These are phyloP conservation scores for Macrolepiota fuliginosa DNA, from an alignment of 768 basidiomycete genomes.

Conservation along the genomic window DNA sequence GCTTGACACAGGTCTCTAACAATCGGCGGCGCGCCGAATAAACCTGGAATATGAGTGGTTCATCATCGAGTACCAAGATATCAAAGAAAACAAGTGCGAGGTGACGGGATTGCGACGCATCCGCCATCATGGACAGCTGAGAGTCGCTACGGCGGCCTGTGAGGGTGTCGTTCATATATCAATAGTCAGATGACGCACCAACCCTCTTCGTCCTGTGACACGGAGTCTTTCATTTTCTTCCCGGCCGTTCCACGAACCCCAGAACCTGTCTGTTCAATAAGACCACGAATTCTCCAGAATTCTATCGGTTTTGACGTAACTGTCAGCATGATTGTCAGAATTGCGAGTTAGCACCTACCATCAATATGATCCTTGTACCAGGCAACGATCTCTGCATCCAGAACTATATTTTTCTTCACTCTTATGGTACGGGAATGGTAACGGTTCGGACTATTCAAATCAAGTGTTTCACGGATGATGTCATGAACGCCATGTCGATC, in stretches of 20 bases:
- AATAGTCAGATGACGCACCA: slow-evolving; percentile 1
- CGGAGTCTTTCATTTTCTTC: slow-evolving; percentile 18
- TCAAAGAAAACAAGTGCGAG: slow-evolving; percentile 90
- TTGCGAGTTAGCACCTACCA: slow-evolving; percentile 41
- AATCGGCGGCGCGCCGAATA: slow-evolving; percentile 60
- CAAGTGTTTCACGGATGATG: slow-evolving; percentile 61
- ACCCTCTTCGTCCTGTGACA: slow-evolving; percentile 18
- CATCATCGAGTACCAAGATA: slow-evolving; percentile 65
- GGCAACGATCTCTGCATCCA: slow-evolving; percentile 91
- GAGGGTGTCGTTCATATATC: background rate
- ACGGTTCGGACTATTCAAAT: slow-evolving; percentile 25
- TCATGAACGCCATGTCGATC: slow-evolving; percentile 68
- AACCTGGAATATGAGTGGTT: slow-evolving; percentile 48
- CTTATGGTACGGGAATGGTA: slow-evolving; percentile 2
- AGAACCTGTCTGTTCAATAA: slow-evolving; percentile 56
- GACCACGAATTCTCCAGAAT: slow-evolving; percentile 69
- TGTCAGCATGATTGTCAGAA: background rate
- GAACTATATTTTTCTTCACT: slow-evolving; percentile 41
- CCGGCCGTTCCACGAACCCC: slow-evolving; percentile 39
- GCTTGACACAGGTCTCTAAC: slow-evolving; percentile 56
- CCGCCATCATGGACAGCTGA: slow-evolving; percentile 28
- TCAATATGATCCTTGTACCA: slow-evolving; percentile 71
- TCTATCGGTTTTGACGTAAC: slow-evolving; percentile 37
- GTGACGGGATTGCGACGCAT: slow-evolving; percentile 41
- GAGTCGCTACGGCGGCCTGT: slow-evolving; percentile 19